These are phyloP conservation scores for Grigorovia humatica DNA, from an alignment of 805 yeast species.

Conservation along the genomic window DNA sequence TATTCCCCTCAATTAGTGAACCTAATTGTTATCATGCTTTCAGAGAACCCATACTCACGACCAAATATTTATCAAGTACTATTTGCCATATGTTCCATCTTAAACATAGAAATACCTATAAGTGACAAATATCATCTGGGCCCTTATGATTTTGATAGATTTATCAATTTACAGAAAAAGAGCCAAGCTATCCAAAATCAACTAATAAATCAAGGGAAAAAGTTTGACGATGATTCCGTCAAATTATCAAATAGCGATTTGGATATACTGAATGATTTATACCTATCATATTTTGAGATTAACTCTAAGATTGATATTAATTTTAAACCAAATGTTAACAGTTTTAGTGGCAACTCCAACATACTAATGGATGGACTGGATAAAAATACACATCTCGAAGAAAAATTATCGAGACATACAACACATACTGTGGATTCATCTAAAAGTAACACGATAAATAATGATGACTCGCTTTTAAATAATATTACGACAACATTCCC, in stretches of 20 bases:
- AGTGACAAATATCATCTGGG: slow-evolving; percentile 36
- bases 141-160: slow-evolving; percentile 47
- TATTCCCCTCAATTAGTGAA: slow-evolving; percentile 65
- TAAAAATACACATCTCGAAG: slow-evolving; percentile 4
- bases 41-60: slow-evolving; percentile 70
- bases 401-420: slow-evolving; percentile 4
- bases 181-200: slow-evolving; percentile 21
- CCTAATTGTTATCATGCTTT: slow-evolving; percentile 67
- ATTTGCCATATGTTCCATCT: slow-evolving; percentile 49
- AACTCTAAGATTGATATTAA: slow-evolving; percentile 10
- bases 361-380: not conserved
- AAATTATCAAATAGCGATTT: slow-evolving; percentile 2
- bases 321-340: slow-evolving; percentile 3
- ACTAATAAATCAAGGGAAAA: slow-evolving; percentile 6
- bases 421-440: slow-evolving; percentile 1
- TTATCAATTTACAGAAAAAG: slow-evolving; percentile 38
- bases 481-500: slow-evolving; percentile 11
- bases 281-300: slow-evolving; percentile 21
- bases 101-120: slow-evolving; percentile 45
- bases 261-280: slow-evolving; percentile 15
- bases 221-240: slow-evolving; percentile 2
- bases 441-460: slow-evolving; percentile 1
- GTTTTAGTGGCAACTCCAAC: not conserved
- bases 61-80: slow-evolving; percentile 83
- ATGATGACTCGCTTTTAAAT: slow-evolving; percentile 2